Conservation (phyloP, 495 filamentous ascomycete genomes). For the Echria macrotheca region DNA sequence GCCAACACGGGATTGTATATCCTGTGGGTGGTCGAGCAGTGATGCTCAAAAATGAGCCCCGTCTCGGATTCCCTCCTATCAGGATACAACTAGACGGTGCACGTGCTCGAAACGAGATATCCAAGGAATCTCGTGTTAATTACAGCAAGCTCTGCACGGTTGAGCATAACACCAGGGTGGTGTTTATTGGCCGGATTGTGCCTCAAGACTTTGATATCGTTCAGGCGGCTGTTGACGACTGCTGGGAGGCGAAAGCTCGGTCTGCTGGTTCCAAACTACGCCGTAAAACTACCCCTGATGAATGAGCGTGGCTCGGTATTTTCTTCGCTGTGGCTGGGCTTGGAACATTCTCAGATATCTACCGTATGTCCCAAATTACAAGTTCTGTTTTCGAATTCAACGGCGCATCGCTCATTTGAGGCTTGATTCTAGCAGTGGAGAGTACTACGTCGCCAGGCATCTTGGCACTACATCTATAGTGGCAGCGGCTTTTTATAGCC, state of each 20-base stretch:
- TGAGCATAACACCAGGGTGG: not conserved
- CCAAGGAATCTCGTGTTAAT: not conserved
- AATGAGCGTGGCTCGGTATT: too few species aligned
- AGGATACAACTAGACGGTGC: not conserved
- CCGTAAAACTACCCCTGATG: too few species aligned
- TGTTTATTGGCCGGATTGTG: not conserved
- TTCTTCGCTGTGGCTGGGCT: too few species aligned
- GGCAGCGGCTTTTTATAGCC: too few species aligned
- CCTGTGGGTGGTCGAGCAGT: not conserved
- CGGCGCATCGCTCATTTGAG: too few species aligned
- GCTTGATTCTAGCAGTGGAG: too few species aligned
- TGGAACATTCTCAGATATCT: too few species aligned
- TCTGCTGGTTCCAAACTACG: too few species aligned
- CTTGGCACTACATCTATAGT: too few species aligned
- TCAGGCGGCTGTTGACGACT: not conserved
- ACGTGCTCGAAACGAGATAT: not conserved
- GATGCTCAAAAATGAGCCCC: not conserved
- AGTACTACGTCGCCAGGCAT: too few species aligned
- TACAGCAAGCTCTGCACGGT: not conserved
- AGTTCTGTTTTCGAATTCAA: too few species aligned
- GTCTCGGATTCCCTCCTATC: not conserved
- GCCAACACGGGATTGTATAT: not conserved
- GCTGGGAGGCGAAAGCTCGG: slow-evolving; percentile 1
- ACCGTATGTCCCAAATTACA: too few species aligned
- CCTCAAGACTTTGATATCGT: not conserved